Conservation (phyloP, 208 protist genomes). For the Acanthamoeba sp. region DNA sequence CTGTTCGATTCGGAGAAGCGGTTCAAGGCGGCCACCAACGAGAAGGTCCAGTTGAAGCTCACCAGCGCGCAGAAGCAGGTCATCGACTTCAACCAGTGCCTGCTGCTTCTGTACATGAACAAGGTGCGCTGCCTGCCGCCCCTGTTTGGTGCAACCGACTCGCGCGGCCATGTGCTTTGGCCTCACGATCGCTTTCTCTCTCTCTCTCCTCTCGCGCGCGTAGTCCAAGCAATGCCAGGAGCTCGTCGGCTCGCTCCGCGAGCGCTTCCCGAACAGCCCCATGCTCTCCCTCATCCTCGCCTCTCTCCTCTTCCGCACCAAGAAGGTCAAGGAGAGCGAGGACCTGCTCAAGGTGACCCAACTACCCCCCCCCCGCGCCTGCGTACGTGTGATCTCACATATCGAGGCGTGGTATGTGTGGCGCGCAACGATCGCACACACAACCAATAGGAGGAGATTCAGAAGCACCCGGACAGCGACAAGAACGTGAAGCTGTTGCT, state of each 20-base stretch:
- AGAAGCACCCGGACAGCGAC: constrained; percentile 50
- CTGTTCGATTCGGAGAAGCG: constrained; percentile 74
- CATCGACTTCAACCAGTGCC: constrained; percentile 74
- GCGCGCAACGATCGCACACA: neutral
- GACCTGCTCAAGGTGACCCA: constrained; percentile 63
- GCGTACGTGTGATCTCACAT: too few relatives aligned
- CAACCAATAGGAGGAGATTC: neutral
- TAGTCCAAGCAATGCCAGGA: constrained; percentile 63
- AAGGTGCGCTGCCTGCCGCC: constrained; percentile 3
- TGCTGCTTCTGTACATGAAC: constrained; percentile 72
- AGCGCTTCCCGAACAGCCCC: constrained; percentile 63
- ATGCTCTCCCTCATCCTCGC: constrained; percentile 67
- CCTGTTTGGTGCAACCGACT: neutral
- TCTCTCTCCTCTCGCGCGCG: neutral
- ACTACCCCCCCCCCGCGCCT: too few relatives aligned
- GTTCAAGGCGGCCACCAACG: constrained; percentile 49
- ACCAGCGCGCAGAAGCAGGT: constrained; percentile 47
- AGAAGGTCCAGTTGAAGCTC: constrained; percentile 72
- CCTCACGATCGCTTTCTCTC: neutral
- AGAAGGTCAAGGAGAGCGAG: constrained; percentile 71
- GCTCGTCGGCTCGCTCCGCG: constrained; percentile 5
- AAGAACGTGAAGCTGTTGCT: constrained; percentile 63
- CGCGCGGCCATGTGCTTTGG: too few relatives aligned
- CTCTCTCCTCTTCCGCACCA: constrained; percentile 60
- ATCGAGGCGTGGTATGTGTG: too few relatives aligned